These are phyloP conservation scores for Sugiyamaella valdiviana DNA, from an alignment of 805 yeast genomes.

Conservation along the genomic window DNA sequence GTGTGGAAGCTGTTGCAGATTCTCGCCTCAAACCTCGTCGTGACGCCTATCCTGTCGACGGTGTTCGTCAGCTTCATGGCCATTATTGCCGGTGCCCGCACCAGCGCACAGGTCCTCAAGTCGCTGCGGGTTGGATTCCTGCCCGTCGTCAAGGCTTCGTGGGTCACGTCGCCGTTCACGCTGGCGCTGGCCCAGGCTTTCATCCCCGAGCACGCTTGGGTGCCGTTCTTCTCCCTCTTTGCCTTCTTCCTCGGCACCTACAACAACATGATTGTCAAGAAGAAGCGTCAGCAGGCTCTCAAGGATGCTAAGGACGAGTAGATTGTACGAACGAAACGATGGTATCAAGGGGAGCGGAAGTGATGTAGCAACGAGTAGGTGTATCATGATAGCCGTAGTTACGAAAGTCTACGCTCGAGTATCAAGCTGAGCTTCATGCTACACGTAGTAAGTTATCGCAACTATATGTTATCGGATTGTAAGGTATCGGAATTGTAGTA, in stretches of 20 bases:
- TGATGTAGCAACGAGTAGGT: too few species aligned
- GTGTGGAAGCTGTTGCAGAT: conserved; percentile 32
- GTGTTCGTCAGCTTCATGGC: conserved; percentile 33
- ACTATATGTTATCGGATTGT: too few species aligned
- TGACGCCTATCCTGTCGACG: conserved; percentile 31
- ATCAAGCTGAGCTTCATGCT: too few species aligned
- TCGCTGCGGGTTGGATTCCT: conserved; percentile 28
- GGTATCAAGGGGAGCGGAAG: too few species aligned
- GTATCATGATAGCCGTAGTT: too few species aligned
- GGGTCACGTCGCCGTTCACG: conserved; percentile 34
- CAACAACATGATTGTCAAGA: conserved; percentile 34
- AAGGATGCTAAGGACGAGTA: conserved; percentile 3
- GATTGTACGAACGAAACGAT: too few species aligned
- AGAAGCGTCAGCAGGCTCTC: conserved; percentile 14
- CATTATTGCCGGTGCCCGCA: conserved; percentile 33
- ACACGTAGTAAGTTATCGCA: too few species aligned
- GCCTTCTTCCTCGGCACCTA: conserved; percentile 35
- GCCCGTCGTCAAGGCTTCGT: conserved; percentile 31
- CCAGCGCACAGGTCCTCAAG: conserved; percentile 24
- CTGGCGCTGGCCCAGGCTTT: conserved; percentile 35
- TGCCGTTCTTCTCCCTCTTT: conserved; percentile 35
- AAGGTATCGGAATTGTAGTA: too few species aligned
- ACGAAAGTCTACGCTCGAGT: too few species aligned
- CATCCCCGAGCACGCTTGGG: conserved; percentile 36
- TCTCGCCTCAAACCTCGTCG: conserved; percentile 30